A percentile compares a stretch with the other conserved stretches of the same genome.
Conservation (phyloP, 257 asterid species). For the Nicotiana benthamiana region DNA sequence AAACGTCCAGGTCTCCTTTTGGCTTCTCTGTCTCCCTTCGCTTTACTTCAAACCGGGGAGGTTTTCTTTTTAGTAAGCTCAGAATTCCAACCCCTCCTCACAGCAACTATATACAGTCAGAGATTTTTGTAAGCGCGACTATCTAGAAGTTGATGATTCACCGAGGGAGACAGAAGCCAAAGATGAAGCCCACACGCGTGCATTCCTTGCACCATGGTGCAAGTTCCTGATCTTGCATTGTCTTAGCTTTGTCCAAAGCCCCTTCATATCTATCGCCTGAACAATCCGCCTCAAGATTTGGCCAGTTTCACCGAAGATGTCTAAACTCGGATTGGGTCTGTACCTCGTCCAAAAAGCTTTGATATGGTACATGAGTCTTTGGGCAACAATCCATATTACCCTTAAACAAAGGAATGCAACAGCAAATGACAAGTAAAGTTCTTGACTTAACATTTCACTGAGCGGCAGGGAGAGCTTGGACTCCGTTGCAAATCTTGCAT, state of each 20-base stretch:
- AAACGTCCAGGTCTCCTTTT: no score
- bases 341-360: conserved; percentile 34
- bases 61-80: no score
- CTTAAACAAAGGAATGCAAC: conserved; percentile 32
- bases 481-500: conserved; percentile 1
- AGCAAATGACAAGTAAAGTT: conserved; percentile 26
- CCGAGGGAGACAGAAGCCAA: conserved; percentile 49
- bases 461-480: conserved; percentile 13
- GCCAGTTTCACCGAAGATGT: conserved; percentile 46
- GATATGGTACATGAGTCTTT: conserved; percentile 24
- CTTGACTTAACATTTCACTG: conserved; percentile 11
- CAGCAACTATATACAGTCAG: no score
- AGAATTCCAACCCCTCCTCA: no score
- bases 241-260: conserved; percentile 46
- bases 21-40: no score
- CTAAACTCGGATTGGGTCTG: conserved; percentile 35
- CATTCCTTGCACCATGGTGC: conserved; percentile 45
- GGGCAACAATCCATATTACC: conserved; percentile 31
- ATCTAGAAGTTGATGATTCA: conserved; percentile 30
- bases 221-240: conserved; percentile 44
- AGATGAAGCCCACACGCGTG: conserved; percentile 62
- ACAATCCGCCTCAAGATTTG: conserved; percentile 37
- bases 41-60: no score
- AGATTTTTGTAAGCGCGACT: background rate
- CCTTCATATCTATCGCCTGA: conserved; percentile 40